Base-by-base conservation (phyloP, 2,329 filamentous ascomycete species). In the Epichloe hybrida region DNA sequence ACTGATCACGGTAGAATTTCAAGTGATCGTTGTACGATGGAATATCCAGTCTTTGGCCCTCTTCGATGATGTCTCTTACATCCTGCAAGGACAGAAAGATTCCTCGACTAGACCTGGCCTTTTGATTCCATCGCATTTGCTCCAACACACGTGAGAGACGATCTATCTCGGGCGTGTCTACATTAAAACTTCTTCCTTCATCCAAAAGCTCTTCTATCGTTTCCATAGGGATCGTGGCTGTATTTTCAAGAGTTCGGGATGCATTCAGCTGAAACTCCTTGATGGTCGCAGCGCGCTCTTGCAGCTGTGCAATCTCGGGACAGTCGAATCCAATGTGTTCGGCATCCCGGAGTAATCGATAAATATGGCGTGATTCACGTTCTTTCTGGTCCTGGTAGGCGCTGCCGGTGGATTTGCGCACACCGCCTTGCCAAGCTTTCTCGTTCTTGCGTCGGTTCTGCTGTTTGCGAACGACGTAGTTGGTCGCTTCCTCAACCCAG, bases 371-470 rank as follows among this genome's bases (percentile, higher is more conserved):
- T 59, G 88, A 76, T 64, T 96, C 90, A 58, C 83, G 83, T 63
- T 96, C 67, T 67, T 95, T 93, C 59, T 85, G 76, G 61, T 96
- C 90, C 64, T 73, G 61, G 23, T 62, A 65, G 2, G 69, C 56
- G 56, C 59, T 71, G 17, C 73, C 71, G 50, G 85, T 80, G 48
- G 82, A 84, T 66, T 86, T 91, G 48, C 83, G 76, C 59, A 79
- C 79, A 50, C 82, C 79, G 60, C 80, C 84, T 56, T 88, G 86
- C 81, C 86, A 93, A 43, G 79, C 80, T 63, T 88, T 93, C 61
- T 96, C 91, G 66, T 86, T 95, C 69, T 97, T 97, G 54, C 91
- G 88, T 55, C 93, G 86, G 63, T 94, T 95, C 69, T 96, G 91
- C 71, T 96, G 91, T 72, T 98, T 98, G 59, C 93, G 86, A 53